Evolutionary conservation across 2,329 filamentous ascomycete genomes (phyloP).

Genomic region (Colletotrichum paranaense): DNA sequence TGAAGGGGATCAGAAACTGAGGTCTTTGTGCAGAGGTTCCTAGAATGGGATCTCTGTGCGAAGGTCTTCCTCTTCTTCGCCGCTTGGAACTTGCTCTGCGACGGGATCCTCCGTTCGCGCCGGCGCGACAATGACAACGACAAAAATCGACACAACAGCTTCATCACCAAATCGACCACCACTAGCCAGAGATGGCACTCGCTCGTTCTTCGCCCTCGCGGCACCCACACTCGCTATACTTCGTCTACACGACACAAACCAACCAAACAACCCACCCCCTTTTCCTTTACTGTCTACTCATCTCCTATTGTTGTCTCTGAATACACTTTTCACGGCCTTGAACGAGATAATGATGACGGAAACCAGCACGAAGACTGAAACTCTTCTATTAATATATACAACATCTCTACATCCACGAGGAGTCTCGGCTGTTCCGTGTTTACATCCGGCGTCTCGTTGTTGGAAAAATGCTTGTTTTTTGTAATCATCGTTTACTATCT

Average conservation of each 20-base stretch:
- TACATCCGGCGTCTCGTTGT: constrained; percentile 8
- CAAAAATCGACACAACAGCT: neutral
- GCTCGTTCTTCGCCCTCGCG: neutral
- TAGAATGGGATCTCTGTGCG: neutral
- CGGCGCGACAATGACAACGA: neutral
- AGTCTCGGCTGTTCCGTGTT: constrained; percentile 3
- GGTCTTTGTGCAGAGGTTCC: no score
- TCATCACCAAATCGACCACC: neutral
- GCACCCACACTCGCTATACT: constrained; percentile 21
- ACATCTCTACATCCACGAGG: no score
- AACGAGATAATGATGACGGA: constrained; percentile 31
- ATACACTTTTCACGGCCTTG: constrained; percentile 16
- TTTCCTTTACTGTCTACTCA: neutral
- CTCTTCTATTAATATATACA: constrained; percentile 16
- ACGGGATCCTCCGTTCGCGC: neutral
- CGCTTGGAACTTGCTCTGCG: constrained; percentile 15
- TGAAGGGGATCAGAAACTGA: constrained; percentile 6
- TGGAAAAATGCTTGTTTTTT: neutral
- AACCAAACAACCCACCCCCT: neutral
- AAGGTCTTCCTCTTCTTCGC: neutral
- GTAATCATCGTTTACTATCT: neutral
- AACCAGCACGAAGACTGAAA: constrained; percentile 16
- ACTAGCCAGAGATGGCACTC: neutral
- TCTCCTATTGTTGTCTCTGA: neutral
- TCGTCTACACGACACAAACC: neutral